These are phyloP conservation scores for Chlamydomonas sphaeroides DNA, from an alignment of 139 green algal species.

Conservation along the genomic window DNA sequence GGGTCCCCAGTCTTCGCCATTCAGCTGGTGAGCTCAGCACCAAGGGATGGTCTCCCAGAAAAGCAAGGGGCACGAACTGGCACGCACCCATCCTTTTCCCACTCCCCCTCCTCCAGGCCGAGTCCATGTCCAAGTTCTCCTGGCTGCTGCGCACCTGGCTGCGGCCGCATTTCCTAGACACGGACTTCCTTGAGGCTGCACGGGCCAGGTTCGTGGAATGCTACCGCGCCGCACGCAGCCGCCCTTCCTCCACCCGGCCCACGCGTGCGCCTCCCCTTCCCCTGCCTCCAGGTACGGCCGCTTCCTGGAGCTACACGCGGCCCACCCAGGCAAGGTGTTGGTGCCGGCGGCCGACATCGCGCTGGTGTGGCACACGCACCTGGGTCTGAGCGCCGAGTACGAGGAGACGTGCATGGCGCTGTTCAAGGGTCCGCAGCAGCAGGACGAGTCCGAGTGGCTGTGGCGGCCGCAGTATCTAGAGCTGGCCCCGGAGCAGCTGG, in stretches of 20 bases:
- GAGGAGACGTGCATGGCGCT: not conserved
- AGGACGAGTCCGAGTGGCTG: not conserved
- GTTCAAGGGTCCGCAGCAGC: not conserved
- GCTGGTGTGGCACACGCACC: slow-evolving; percentile 32
- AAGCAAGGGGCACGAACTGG: too few species aligned
- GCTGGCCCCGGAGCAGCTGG: not conserved
- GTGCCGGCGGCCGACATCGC: slow-evolving; percentile 34
- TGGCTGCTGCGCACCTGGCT: slow-evolving; percentile 21
- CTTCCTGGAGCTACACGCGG: slow-evolving; percentile 5
- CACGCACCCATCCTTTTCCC: not conserved
- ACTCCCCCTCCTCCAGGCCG: not conserved
- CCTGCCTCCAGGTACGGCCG: slow-evolving; percentile 10
- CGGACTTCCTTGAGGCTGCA: not conserved
- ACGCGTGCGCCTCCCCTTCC: too few species aligned
- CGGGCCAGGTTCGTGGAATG: too few species aligned
- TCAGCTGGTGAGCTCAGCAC: not conserved
- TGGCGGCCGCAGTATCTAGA: not conserved
- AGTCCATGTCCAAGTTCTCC: not conserved
- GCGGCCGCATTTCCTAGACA: slow-evolving; percentile 34
- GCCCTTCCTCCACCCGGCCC: too few species aligned
- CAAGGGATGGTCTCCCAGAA: too few species aligned
- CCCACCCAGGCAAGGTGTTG: not conserved
- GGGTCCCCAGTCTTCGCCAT: not conserved
- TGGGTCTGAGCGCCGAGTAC: slow-evolving; percentile 5
- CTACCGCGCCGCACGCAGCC: too few species aligned